Evolutionary conservation across 495 filamentous ascomycete species (phyloP), one percentile per base, ranked within the genome.

Genomic region (Daldinia caldariorum): DNA sequence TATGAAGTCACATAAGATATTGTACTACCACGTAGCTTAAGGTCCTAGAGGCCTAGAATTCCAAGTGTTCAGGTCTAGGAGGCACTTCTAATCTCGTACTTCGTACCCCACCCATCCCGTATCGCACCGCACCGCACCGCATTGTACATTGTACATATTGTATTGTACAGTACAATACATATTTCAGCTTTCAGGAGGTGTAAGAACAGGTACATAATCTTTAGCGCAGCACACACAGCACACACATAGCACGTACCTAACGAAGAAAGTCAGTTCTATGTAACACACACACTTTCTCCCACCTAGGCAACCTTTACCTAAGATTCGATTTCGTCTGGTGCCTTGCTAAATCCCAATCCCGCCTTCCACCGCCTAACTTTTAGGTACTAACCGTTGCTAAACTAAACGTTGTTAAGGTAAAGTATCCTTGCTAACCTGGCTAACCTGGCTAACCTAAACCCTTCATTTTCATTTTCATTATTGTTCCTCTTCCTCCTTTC

Each of bases 281-380:
- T 53, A 53, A 47, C 43, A 47, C 43, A 47, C 43, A 47, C 65
- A 56, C 47, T 13, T 32, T 29, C 35, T 61, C 31, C 18, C 10
- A 18, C 39, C 35, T 26, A 3, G 3, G 26, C 26, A 26, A 26
- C 26, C 26, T 26, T 63, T 59, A 22, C n/a, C n/a, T n/a, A n/a
- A n/a, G 16, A 14, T 59, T 14, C 22, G 26, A 38, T 63, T 61
- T 29, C 31, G 45, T 26, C 26, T 26, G 26, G 26, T 71, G 61
- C 68, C 69, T 71, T 67, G 63, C 16, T 60, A 59, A 59, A 63
- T 59, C 63, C 32, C 55, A 58, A 26, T 26, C 55, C 59, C 63
- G 41, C 35, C 49, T 53, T 32, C 49, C 49, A 22, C 49, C 26
- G 49, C 49, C 49, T 47, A 47, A 47, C 43, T 5, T 26, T 26